Evolutionary conservation across 1,284 basidiomycete genomes (phyloP), one percentile per base, ranked within the genome.

Genomic region (Sporisorium scitamineum): DNA sequence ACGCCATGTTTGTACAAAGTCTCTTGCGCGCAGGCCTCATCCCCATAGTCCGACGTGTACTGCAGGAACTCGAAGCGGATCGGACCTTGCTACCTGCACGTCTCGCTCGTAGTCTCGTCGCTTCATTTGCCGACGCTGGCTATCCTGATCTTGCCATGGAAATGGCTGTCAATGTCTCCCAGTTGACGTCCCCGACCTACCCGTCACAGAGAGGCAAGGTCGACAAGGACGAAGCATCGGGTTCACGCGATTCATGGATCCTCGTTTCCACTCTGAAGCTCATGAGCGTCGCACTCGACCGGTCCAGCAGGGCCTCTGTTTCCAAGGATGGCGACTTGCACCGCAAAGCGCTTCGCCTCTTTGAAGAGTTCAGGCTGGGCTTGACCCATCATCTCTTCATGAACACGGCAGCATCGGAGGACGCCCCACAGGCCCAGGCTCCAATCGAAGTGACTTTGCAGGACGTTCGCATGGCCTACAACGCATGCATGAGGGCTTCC

Each of bases 321-420:
- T 31, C 58, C 14, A 22, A 31, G 24, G 54, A 61, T 14, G 42
- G 4, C 11, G 52, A 52, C 5, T 48, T 63, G 27, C 55, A 53
- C n/a, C 31, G 26, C 18, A 66, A 60, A 26, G 37, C 72, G 10
- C 54, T 76, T 1, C 52, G 61, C 18, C 56, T 72, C 5, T 76
- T 76, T 41, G 70, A 76, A 27, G 74, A 76, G 10, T 76, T 72
- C 39, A 61, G 70, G 22, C 39, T 76, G 11, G 74, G 65, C 37
- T 51, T 76, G 26, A 61, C 64, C 5, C 70, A 76, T 32, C 53
- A 67, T 24, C 51, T 76, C 11, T 51, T 67, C 24, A 37, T 32
- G 8, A 39, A 22, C 9, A 45, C 41, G 50, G n/a, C 52, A 20
- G 20, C 39, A n/a, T 31, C 26, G 20, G 5, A 16, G 13, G 13